phyloP scores from a whole-genome alignment of 2,329 filamentous ascomycete species.

The Amesomyces nigricolor region DNA sequence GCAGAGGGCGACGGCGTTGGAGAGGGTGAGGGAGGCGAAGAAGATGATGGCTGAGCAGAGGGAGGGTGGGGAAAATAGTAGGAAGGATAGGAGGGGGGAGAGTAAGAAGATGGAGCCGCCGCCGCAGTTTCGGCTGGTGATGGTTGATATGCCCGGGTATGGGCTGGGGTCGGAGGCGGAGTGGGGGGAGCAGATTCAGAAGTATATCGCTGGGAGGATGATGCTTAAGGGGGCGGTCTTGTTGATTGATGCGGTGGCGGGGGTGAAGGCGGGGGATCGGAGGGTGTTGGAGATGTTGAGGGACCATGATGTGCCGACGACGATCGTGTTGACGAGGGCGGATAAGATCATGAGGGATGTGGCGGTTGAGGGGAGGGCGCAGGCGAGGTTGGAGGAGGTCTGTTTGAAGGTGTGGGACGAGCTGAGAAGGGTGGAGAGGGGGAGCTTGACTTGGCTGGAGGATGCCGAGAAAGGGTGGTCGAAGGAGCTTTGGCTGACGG shows the following conservation, averaged over 20 bases:
- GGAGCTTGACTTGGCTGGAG: conserved; percentile 20
- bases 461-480: conserved; percentile 30
- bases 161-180: conserved; percentile 34
- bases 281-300: conserved; percentile 44
- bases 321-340: conserved; percentile 52
- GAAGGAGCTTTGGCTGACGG: conserved; percentile 31
- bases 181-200: conserved; percentile 49
- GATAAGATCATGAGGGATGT: conserved; percentile 40
- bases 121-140: conserved; percentile 42
- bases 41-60: neutral
- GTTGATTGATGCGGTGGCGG: conserved; percentile 49
- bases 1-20: conserved; percentile 9
- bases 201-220: conserved; percentile 44
- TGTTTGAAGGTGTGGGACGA: conserved; percentile 31
- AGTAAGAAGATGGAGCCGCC: conserved; percentile 31
- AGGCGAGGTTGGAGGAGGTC: conserved; percentile 19
- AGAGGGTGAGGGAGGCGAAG: conserved; percentile 6
- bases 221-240: conserved; percentile 48
- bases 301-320: conserved; percentile 39
- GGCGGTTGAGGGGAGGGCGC: conserved; percentile 4
- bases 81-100: conserved; percentile 15
- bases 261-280: conserved; percentile 43
- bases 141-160: conserved; percentile 39
- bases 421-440: conserved; percentile 26
- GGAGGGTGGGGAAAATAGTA: conserved; percentile 13